These are phyloP conservation scores for Cadophora luteo-olivacea DNA, from an alignment of 2,329 filamentous ascomycete genomes.

Conservation along the genomic window DNA sequence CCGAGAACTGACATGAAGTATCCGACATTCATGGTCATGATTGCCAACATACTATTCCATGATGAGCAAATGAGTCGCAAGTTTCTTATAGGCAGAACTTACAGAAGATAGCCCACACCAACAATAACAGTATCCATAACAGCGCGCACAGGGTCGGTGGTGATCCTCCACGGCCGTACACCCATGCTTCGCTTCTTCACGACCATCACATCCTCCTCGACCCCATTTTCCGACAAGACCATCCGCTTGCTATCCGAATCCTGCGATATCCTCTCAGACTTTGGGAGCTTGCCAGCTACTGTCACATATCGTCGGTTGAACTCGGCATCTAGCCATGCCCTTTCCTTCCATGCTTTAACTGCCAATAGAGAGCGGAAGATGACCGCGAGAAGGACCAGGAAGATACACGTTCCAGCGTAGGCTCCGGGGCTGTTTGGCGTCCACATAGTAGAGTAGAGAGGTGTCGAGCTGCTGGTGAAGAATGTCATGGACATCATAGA, in stretches of 20 bases:
- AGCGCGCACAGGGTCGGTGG: conserved; percentile 78
- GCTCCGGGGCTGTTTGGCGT: conserved; percentile 71
- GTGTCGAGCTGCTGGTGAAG: conserved; percentile 65
- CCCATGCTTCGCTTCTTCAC: conserved; percentile 63
- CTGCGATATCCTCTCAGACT: conserved; percentile 45
- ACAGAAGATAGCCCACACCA: conserved; percentile 88
- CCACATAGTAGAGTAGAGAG: conserved; percentile 74
- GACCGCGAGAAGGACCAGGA: conserved; percentile 78
- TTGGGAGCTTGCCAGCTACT: conserved; percentile 64
- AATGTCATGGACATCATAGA: conserved; percentile 65
- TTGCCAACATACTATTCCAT: conserved; percentile 78
- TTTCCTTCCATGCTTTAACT: conserved; percentile 67
- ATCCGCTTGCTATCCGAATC: conserved; percentile 65
- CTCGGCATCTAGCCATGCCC: conserved; percentile 73
- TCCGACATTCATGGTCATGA: conserved; percentile 89
- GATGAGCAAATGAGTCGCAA: conserved; percentile 28
- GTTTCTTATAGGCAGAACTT: conserved; percentile 50
- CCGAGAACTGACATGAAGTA: conserved; percentile 83
- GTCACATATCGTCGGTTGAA: conserved; percentile 78
- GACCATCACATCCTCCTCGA: conserved; percentile 81
- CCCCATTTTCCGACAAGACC: conserved; percentile 74
- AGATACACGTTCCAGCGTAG: conserved; percentile 92
- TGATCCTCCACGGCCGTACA: conserved; percentile 78
- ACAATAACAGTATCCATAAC: conserved; percentile 72
- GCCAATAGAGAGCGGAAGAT: conserved; percentile 76